Conservation (phyloP, 768 basidiomycete genomes). For the Butyriboletus loyo region DNA sequence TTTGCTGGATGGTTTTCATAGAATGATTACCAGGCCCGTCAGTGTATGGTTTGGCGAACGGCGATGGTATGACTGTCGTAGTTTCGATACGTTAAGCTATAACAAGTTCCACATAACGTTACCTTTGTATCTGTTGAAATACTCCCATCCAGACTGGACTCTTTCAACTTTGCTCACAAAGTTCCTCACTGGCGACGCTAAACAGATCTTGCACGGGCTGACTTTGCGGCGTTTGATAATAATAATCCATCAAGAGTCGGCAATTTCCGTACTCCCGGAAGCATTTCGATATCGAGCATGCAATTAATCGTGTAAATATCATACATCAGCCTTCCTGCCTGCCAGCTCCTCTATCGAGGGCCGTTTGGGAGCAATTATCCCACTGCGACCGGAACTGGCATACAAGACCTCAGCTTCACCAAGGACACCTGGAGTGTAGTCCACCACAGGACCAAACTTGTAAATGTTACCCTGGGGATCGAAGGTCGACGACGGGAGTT, state of each 20-base stretch:
- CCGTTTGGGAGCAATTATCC: slow-evolving; percentile 32
- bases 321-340: slow-evolving; percentile 24
- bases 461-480: slow-evolving; percentile 56
- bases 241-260: not conserved
- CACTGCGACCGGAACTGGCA: slow-evolving; percentile 63
- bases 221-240: not conserved
- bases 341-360: slow-evolving; percentile 25
- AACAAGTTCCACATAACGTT: no score
- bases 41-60: not conserved
- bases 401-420: slow-evolving; percentile 65
- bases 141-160: not conserved
- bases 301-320: slow-evolving; percentile 27
- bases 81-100: not conserved
- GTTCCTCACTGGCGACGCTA: not conserved
- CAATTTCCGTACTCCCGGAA: not conserved
- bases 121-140: not conserved
- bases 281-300: slow-evolving; percentile 15
- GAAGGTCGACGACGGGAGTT: slow-evolving; percentile 76
- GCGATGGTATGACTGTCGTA: not conserved
- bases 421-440: slow-evolving; percentile 53
- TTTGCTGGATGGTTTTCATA: not conserved
- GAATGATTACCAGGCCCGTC: no score
- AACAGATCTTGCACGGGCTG: not conserved
- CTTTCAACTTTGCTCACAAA: not conserved
- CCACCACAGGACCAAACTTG: slow-evolving; percentile 40